Conservation (phyloP, 192 early-diverging fungal species). For the Neocallimastix lanati region DNA sequence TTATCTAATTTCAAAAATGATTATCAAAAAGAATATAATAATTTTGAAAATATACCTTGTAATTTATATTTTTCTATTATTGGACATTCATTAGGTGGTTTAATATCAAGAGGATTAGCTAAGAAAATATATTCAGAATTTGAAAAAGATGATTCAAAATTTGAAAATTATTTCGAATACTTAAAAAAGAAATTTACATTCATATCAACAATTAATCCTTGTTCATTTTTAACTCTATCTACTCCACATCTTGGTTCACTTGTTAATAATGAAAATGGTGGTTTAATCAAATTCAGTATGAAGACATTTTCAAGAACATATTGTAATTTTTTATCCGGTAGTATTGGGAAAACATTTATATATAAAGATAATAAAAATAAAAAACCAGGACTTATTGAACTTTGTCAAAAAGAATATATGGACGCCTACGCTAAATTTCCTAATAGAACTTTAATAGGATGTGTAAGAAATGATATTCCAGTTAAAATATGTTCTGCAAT, state of each 20-base stretch:
- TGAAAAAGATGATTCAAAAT: background rate
- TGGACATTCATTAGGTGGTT: background rate
- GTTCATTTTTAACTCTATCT: background rate
- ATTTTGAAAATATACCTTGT: background rate
- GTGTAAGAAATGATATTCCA: background rate
- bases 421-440: background rate
- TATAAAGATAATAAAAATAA: background rate
- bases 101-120: background rate
- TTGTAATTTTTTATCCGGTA: background rate
- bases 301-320: background rate
- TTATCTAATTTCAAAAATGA: background rate
- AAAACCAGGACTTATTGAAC: background rate
- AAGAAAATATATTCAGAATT: background rate
- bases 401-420: background rate
- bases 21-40: background rate
- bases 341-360: background rate
- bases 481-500: background rate
- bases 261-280: background rate
- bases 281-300: background rate
- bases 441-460: background rate
- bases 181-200: background rate
- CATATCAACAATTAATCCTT: background rate
- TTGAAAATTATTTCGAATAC: background rate
- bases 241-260: background rate
- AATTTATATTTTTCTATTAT: background rate